Percentiles rank a stretch among this genome's conserved stretches.
These are phyloP conservation scores for Candida hispaniensis DNA, from an alignment of 805 yeast species.

Conservation along the genomic window DNA sequence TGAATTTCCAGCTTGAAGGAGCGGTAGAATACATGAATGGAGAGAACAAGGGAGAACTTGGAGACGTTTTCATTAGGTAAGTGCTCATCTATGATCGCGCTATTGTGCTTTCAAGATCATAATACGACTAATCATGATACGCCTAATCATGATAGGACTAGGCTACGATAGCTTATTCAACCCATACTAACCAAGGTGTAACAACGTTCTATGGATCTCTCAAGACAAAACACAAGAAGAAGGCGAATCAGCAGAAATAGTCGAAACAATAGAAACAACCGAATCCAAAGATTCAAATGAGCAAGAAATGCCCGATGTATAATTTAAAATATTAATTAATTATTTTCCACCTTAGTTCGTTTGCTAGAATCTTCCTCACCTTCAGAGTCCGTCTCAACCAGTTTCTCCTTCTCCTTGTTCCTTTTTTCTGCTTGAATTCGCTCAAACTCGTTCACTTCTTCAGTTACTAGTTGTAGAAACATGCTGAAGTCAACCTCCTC, in stretches of 20 bases:
- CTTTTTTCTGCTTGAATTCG: conserved; percentile 3
- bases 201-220: conserved; percentile 73
- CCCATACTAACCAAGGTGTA: conserved; percentile 45
- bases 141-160: not conserved
- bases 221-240: conserved; percentile 27
- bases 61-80: conserved; percentile 60
- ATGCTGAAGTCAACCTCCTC: conserved; percentile 9
- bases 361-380: conserved; percentile 1
- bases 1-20: conserved; percentile 70
- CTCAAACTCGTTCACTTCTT: conserved; percentile 11
- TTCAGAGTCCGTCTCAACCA: conserved; percentile 1
- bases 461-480: conserved; percentile 11
- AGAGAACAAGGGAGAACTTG: conserved; percentile 43
- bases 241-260: conserved; percentile 19
- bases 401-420: conserved; percentile 6
- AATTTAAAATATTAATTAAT: no score
- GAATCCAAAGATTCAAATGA: not conserved
- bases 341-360: no score
- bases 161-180: not conserved
- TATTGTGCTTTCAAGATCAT: not conserved
- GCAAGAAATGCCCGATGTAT: no score
- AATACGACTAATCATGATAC: not conserved
- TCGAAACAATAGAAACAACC: not conserved
- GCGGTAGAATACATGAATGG: conserved; percentile 44
- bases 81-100: conserved; percentile 10